A percentile compares a stretch with the other conserved stretches of the same genome.
These are phyloP conservation scores for Penicillium psychrofluorescens DNA, from an alignment of 495 filamentous ascomycete genomes.

Conservation along the genomic window DNA sequence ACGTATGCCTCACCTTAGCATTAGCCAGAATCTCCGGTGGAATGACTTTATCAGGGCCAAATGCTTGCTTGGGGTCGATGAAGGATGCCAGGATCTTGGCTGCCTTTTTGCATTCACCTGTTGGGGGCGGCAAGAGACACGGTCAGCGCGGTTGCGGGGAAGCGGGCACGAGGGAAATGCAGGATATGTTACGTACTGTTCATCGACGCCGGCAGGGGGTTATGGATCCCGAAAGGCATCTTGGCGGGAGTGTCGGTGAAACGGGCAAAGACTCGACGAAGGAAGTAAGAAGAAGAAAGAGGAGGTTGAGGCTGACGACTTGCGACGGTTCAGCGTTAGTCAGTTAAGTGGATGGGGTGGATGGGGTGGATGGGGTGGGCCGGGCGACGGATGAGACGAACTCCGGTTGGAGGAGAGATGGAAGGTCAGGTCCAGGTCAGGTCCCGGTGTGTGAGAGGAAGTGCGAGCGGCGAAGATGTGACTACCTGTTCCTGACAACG, in stretches of 20 bases:
- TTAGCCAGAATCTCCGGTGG: conserved; percentile 82
- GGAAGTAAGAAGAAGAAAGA: conserved; percentile 2
- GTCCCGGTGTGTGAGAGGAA: too few species aligned
- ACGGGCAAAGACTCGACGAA: conserved; percentile 1
- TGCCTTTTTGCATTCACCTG: conserved; percentile 84
- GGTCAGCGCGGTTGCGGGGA: conserved; percentile 36
- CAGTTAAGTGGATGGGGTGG: conserved; percentile 29
- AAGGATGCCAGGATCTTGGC: conserved; percentile 93
- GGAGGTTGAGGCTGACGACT: conserved; percentile 3
- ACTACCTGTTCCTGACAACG: too few species aligned
- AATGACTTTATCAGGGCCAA: conserved; percentile 96
- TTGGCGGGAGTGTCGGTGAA: conserved; percentile 15
- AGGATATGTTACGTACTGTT: conserved; percentile 39
- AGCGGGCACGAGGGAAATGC: conserved; percentile 9
- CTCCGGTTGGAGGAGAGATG: too few species aligned
- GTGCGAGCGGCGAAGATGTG: too few species aligned
- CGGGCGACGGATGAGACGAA: conserved; percentile 15
- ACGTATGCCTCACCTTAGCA: conserved; percentile 63
- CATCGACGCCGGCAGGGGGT: conserved; percentile 61
- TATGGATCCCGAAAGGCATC: conserved; percentile 60
- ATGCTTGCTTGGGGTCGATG: conserved; percentile 87
- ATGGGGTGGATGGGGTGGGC: conserved; percentile 31
- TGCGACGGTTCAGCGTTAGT: conserved; percentile 8
- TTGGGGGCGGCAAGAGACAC: conserved; percentile 1
- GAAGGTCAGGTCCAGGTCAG: too few species aligned